phyloP scores from a whole-genome alignment of 805 yeast species.

The Sugiyamaella lignohabitans region DNA sequence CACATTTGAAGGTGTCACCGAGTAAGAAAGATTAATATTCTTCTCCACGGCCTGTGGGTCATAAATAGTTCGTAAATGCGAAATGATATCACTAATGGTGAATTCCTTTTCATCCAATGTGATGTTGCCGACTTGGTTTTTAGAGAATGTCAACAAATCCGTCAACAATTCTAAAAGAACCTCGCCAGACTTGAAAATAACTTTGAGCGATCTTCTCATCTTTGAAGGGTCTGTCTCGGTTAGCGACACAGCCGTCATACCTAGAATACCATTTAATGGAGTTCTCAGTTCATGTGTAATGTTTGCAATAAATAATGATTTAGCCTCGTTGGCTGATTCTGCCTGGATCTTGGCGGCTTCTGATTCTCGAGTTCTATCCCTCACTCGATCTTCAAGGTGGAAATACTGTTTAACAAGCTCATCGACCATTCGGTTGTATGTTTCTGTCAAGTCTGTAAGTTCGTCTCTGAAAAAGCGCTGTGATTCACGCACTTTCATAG shows the following conservation, averaged over 20 bases:
- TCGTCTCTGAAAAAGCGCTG: slow-evolving; percentile 57
- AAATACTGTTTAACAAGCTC: slow-evolving; percentile 79
- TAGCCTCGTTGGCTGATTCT: slow-evolving; percentile 92
- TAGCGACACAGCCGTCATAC: slow-evolving; percentile 91
- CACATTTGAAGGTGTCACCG: slow-evolving; percentile 45
- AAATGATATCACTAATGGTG: slow-evolving; percentile 63
- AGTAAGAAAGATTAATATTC: slow-evolving; percentile 59
- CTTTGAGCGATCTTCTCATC: slow-evolving; percentile 63
- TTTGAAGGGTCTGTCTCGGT: slow-evolving; percentile 65
- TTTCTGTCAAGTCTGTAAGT: slow-evolving; percentile 74
- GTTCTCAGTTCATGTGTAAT: slow-evolving; percentile 91
- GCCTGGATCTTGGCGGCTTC: slow-evolving; percentile 86
- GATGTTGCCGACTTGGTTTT: slow-evolving; percentile 78
- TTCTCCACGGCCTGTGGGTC: slow-evolving; percentile 48
- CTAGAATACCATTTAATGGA: slow-evolving; percentile 91
- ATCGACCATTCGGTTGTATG: slow-evolving; percentile 84
- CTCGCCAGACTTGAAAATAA: slow-evolving; percentile 87
- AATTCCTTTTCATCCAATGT: slow-evolving; percentile 75
- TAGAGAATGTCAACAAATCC: slow-evolving; percentile 82
- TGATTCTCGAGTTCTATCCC: slow-evolving; percentile 74
- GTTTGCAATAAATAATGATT: slow-evolving; percentile 88
- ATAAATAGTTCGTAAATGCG: slow-evolving; percentile 76
- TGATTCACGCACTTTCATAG: slow-evolving; percentile 19
- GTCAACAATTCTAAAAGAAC: slow-evolving; percentile 79
- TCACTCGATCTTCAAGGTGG: slow-evolving; percentile 80